Evolutionary conservation across 305 asterid species (phyloP), one percentile per base, ranked within the genome.

Genomic region (Fraxinus ornus): DNA sequence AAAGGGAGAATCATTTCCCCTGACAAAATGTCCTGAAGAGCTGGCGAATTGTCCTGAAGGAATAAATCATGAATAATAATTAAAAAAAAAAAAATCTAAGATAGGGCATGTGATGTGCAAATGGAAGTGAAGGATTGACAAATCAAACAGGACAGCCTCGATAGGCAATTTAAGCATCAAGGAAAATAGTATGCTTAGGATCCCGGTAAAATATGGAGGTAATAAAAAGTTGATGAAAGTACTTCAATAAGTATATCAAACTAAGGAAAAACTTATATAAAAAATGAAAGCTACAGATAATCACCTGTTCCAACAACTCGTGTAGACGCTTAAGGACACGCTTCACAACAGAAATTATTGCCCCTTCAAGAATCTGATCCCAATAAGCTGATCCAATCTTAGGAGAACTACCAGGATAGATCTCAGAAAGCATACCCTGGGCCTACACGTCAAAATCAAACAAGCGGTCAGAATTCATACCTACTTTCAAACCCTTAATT

Each of bases 351-450:
- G 98, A 90, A 79, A 94, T 93, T 72, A 94, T 86, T 60, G 97
- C 93, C 89, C 92, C 90, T 86, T 96, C 99, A 75, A 81, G 91
- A 88, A 96, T 88, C 89, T 96, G 99, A 91, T 96, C 98, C 99
- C 99, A 96, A 81, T 96, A 94, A 84, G 92, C 91, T 81, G 98
- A 85, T 77, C 98, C 99, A 80, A 78, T 84, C 94, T 91, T 94
- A 32, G 98, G 94, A 87, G 94, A 87, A 89, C 87, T 90, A 39
- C 99, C 99, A 83, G 98, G 98, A 89, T 92, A 93, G 85, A 96
- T 96, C 91, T 96, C 98, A 66, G 98, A 94, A 81, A 96, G 95
- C 94, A 94, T 91, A 86, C 90, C 86, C 81, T 96, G 98, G 64
- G 98, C 99, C 99, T 96, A 86, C 89, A 86, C 49, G 83, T 84